A percentile compares a stretch with the other conserved stretches of the same genome.
These are phyloP conservation scores for Xylaria telfairii DNA, from an alignment of 495 filamentous ascomycete species.

Conservation along the genomic window DNA sequence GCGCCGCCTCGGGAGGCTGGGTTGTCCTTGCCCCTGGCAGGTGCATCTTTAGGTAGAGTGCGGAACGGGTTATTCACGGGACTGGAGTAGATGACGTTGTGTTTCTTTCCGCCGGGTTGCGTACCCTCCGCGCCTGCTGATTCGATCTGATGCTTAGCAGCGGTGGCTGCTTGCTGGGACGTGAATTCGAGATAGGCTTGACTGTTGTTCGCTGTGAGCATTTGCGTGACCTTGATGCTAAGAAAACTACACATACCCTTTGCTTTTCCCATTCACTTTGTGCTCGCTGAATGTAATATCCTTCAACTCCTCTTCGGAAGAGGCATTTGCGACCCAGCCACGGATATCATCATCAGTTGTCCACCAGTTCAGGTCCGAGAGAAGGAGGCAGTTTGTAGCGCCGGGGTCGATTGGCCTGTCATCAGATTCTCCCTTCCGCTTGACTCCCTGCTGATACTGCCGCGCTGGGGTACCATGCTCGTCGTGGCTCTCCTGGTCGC, in stretches of 20 bases:
- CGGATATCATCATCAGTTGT: slow-evolving; percentile 93
- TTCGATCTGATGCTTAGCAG: slow-evolving; percentile 83
- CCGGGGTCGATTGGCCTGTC: slow-evolving; percentile 79
- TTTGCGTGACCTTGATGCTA: not conserved
- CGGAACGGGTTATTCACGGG: slow-evolving; percentile 85
- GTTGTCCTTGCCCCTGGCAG: slow-evolving; percentile 73
- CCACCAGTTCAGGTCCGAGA: slow-evolving; percentile 96
- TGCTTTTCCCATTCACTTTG: slow-evolving; percentile 98
- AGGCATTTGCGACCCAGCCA: slow-evolving; percentile 79
- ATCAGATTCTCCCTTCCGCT: slow-evolving; percentile 77
- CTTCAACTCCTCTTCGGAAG: slow-evolving; percentile 81
- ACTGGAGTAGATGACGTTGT: slow-evolving; percentile 75
- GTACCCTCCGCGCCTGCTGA: slow-evolving; percentile 49
- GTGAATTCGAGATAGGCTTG: slow-evolving; percentile 91
- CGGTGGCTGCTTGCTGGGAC: slow-evolving; percentile 83
- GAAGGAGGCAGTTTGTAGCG: slow-evolving; percentile 80
- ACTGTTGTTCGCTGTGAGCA: slow-evolving; percentile 53
- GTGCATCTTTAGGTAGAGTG: slow-evolving; percentile 90
- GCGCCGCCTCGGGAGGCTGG: slow-evolving; percentile 56
- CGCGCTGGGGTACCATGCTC: slow-evolving; percentile 44
- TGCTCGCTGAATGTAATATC: slow-evolving; percentile 97
- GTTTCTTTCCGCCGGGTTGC: slow-evolving; percentile 66
- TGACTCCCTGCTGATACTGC: slow-evolving; percentile 70
- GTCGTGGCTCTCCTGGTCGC: slow-evolving; percentile 47
- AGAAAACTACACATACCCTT: slow-evolving; percentile 69